Evolutionary conservation across 108 stramenopile genomes (phyloP), one percentile per base, ranked within the genome.

Genomic region (Skeletonema marinoi): DNA sequence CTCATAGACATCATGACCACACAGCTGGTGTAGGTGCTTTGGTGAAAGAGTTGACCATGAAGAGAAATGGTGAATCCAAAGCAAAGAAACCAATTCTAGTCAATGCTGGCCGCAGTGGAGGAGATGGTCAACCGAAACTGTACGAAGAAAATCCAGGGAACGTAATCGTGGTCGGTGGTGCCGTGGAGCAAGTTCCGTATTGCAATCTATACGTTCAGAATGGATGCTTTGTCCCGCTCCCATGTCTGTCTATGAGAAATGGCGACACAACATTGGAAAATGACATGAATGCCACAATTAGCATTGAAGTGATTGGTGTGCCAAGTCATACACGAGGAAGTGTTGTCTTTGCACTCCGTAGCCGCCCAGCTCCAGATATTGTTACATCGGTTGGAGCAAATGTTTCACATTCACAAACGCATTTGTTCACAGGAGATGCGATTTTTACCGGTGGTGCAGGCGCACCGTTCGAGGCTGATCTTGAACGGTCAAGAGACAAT

Each of bases 1-100:
- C 94, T 2, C 94, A 95, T 79, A 91, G 89, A 44, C 94, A 95
- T 73, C 92, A 92, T 64, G 94, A 95, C 71, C 94, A 95, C 70
- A 92, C 92, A 10, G 91, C 88, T 5, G 94, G 90, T 9, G 86
- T 91, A 64, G 65, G 77, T 11, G 65, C 21, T 4, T 65, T 90
- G 67, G 46, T 71, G 54, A 21, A 64, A 19, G 32, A 77, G 13
- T 51, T 68, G 48, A 39, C 64, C 38, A 50, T 48, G 21, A 39
- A 32, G 14, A 21, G 78, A 32, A 29, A 2, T 44, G 21, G 38
- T 46, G 29, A 42, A 61, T 12, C 44, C 17, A 9, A 17, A 6
- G 44, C 14, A 46, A 56, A 21, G 10, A 63, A 70, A 41, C 39
- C 30, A 31, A 9, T 80, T 29, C 16, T 39, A n/a, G 72, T 80